A percentile compares a stretch with the other conserved stretches of the same genome.
Evolutionary conservation across 23 red algal species (phyloP).

Genomic region (Gracilaria gracilis): DNA sequence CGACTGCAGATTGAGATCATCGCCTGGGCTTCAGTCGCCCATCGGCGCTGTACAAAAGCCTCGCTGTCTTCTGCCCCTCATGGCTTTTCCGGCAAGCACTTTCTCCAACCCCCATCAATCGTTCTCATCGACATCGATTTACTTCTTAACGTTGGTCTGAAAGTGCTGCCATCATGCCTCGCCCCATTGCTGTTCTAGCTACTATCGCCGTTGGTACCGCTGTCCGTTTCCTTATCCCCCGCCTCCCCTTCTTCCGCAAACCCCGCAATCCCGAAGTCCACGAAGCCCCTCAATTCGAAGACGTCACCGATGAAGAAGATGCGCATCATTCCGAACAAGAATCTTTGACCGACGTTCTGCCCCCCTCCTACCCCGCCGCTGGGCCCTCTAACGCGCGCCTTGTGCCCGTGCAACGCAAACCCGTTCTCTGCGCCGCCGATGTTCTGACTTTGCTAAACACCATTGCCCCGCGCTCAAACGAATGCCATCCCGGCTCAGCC

Average conservation of each 20-base stretch:
- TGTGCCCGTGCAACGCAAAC: background rate
- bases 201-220: background rate
- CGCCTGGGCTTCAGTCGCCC: background rate
- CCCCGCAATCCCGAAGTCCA: background rate
- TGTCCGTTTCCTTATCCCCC: background rate
- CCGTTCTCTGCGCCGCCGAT: slow-evolving; percentile 6
- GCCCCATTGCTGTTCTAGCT: background rate
- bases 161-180: slow-evolving; percentile 1
- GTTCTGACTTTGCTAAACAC: slow-evolving; percentile 7
- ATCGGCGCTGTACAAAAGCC: background rate
- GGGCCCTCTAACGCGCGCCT: background rate
- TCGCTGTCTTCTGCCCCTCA: background rate
- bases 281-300: background rate
- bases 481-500: background rate
- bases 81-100: background rate
- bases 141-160: background rate
- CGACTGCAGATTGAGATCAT: background rate
- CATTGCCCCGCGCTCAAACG: background rate
- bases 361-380: background rate
- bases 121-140: background rate
- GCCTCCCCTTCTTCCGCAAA: background rate
- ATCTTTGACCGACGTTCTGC: background rate
- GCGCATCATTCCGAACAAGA: background rate
- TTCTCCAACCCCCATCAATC: background rate
- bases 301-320: slow-evolving; percentile 20